phyloP scores from a whole-genome alignment of 2,329 filamentous ascomycete genomes.

The Gaeumannomyces sp. region DNA sequence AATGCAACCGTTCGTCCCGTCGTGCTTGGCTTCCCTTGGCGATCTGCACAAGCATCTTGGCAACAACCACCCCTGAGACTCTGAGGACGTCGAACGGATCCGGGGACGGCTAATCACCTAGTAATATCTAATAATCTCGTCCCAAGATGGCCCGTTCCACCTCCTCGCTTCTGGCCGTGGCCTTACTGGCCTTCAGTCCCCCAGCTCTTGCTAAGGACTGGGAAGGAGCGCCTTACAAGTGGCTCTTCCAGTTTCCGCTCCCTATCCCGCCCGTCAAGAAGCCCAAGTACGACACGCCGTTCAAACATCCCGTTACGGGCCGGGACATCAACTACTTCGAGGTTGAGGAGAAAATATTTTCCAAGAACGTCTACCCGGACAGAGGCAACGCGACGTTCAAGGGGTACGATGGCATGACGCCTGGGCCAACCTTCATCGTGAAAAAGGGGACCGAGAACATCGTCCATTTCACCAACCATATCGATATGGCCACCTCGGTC shows the following conservation, averaged over 20 bases:
- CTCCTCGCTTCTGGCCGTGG: constrained; percentile 1
- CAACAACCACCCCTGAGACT: no score
- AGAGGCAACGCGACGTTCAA: constrained; percentile 17
- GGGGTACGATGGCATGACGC: constrained; percentile 43
- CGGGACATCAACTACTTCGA: constrained; percentile 22
- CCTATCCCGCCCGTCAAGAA: constrained; percentile 17
- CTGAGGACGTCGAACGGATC: no score
- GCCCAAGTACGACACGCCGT: constrained; percentile 6
- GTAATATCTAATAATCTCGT: no score
- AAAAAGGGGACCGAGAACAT: constrained; percentile 39
- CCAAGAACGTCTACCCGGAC: constrained; percentile 20
- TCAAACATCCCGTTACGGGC: constrained; percentile 30
- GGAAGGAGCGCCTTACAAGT: constrained; percentile 17
- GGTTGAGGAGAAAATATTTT: constrained; percentile 19
- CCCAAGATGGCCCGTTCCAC: background rate
- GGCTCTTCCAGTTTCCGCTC: constrained; percentile 18
- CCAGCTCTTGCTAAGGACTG: constrained; percentile 16
- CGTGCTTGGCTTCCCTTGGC: no score
- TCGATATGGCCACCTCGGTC: constrained; percentile 31
- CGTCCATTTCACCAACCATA: constrained; percentile 41
- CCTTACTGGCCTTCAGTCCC: constrained; percentile 6
- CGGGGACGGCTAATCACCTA: no score
- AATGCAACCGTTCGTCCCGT: no score
- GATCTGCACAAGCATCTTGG: no score
- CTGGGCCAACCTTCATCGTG: constrained; percentile 42